These are phyloP conservation scores for Stephania yunnanensis DNA, from an alignment of 164 flowering plant genomes.

Conservation along the genomic window DNA sequence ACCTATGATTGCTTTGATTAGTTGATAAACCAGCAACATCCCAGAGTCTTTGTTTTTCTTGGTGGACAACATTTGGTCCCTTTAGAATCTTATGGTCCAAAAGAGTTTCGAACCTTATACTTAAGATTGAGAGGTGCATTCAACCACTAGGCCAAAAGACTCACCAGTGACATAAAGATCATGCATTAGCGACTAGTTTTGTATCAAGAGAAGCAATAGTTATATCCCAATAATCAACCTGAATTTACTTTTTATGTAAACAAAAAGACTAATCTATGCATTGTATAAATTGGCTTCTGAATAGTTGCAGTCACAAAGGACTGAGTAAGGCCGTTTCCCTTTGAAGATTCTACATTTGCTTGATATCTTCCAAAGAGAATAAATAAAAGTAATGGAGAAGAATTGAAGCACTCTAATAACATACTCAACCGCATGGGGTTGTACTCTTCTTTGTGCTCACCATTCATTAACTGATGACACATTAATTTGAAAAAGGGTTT, in stretches of 20 bases:
- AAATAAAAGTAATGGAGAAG: neutral
- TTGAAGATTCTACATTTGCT: neutral
- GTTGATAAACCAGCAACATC: neutral
- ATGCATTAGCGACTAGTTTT: no score
- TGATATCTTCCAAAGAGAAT: neutral
- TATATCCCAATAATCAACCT: neutral
- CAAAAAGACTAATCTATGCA: neutral
- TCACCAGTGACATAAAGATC: no score
- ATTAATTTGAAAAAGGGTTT: no score
- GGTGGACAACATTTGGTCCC: no score
- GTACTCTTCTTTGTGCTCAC: neutral
- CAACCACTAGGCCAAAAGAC: no score
- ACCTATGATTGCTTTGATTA: neutral
- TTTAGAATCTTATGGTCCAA: no score
- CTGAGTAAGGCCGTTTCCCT: neutral
- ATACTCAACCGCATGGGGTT: neutral
- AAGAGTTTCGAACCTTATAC: no score
- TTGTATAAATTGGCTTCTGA: neutral
- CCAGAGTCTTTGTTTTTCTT: no score
- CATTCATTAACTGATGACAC: no score
- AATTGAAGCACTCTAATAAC: neutral
- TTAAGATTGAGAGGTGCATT: no score
- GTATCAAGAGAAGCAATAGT: no score
- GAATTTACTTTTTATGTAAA: neutral
- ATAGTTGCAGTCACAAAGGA: no score